Conservation (phyloP, 2,329 filamentous ascomycete species). For the Trichophyton benhamiae region DNA sequence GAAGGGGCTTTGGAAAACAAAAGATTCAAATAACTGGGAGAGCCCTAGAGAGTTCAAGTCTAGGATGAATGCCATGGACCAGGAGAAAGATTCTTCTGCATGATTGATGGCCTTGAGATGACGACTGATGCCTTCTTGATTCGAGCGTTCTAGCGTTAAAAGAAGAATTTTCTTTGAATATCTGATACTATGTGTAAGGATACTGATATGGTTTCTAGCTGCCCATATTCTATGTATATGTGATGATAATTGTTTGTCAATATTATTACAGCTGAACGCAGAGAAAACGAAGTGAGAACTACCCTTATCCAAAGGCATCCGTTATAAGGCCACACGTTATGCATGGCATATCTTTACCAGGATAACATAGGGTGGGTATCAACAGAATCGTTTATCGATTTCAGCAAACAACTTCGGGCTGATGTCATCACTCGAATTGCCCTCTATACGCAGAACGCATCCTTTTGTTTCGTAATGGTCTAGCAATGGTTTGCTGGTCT, state of each 20-base stretch:
- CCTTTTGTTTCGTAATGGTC: conserved; percentile 80
- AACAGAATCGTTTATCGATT: conserved; percentile 63
- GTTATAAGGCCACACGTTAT: background rate
- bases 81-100: background rate
- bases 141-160: conserved; percentile 1
- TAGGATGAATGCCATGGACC: conserved; percentile 37
- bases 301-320: background rate
- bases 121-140: background rate
- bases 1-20: conserved; percentile 60
- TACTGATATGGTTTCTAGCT: background rate
- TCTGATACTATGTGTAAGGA: background rate
- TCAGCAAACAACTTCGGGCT: conserved; percentile 75
- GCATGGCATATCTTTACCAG: background rate
- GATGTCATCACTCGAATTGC: conserved; percentile 88
- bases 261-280: background rate
- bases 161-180: background rate
- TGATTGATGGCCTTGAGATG: background rate
- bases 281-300: background rate
- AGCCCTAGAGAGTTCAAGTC: conserved; percentile 82
- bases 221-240: background rate
- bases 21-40: conserved; percentile 48
- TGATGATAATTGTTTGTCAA: background rate
- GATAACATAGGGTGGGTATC: background rate
- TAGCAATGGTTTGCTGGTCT: conserved; percentile 71
- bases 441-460: conserved; percentile 74